These are phyloP conservation scores for Pichia sp. DNA, from an alignment of 1,139 yeast species.

Conservation along the genomic window DNA sequence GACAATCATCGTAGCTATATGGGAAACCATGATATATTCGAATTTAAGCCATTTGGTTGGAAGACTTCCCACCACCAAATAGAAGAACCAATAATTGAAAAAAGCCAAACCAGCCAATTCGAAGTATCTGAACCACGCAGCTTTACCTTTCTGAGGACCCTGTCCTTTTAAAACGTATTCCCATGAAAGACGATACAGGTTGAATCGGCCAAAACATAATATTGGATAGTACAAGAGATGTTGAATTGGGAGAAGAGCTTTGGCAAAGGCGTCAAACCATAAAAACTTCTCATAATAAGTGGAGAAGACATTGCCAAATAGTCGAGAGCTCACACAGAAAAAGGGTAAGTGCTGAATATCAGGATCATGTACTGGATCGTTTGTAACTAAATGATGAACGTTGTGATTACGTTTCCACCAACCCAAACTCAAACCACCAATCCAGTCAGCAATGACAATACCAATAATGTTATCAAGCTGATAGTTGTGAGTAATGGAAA, in stretches of 20 bases:
- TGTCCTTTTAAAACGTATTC: slow-evolving; percentile 58
- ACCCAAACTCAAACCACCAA: slow-evolving; percentile 84
- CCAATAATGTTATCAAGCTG: slow-evolving; percentile 74
- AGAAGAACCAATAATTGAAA: slow-evolving; percentile 73
- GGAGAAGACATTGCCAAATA: slow-evolving; percentile 63
- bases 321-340: slow-evolving; percentile 72
- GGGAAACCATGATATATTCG: slow-evolving; percentile 61
- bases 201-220: slow-evolving; percentile 77
- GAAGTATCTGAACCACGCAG: slow-evolving; percentile 79
- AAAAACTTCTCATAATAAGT: slow-evolving; percentile 67
- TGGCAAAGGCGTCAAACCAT: slow-evolving; percentile 61
- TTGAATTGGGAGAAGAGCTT: slow-evolving; percentile 52
- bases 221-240: slow-evolving; percentile 70
- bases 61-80: slow-evolving; percentile 33
- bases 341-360: slow-evolving; percentile 91
- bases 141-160: slow-evolving; percentile 75
- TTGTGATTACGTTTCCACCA: slow-evolving; percentile 96
- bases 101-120: slow-evolving; percentile 63
- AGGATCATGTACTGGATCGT: slow-evolving; percentile 90
- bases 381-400: slow-evolving; percentile 81
- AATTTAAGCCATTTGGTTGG: slow-evolving; percentile 41
- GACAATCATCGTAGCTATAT: slow-evolving; percentile 76
- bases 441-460: slow-evolving; percentile 61
- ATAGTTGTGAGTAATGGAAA: slow-evolving; percentile 73
- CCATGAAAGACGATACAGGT: slow-evolving; percentile 77